Evolutionary conservation across 225 moss, liverwort and hornwort genomes (phyloP).

Genomic region (Bryum argenteum): DNA sequence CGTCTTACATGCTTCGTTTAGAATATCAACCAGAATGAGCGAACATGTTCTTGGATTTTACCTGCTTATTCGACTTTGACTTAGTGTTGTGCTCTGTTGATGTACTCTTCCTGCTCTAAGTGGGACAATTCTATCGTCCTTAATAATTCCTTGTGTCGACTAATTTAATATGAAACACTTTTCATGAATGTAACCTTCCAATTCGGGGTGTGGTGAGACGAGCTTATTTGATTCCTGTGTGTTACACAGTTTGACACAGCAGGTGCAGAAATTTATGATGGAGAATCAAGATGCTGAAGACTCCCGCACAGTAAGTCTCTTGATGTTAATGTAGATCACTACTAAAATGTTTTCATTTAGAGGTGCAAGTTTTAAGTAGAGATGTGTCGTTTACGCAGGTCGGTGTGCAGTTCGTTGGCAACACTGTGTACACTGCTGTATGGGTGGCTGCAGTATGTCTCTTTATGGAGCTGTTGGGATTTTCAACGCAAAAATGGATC

Average conservation of each 20-base stretch:
- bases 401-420: constrained; percentile 92
- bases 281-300: constrained; percentile 71
- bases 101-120: too few relatives aligned
- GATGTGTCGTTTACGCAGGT: constrained; percentile 48
- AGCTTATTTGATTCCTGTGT: constrained; percentile 34
- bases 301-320: constrained; percentile 65
- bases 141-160: too few relatives aligned
- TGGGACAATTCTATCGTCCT: too few relatives aligned
- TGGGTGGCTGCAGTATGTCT: constrained; percentile 99
- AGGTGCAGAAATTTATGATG: constrained; percentile 82
- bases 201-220: constrained; percentile 8
- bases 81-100: too few relatives aligned
- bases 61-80: too few relatives aligned
- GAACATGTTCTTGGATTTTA: too few relatives aligned
- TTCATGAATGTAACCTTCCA: background rate
- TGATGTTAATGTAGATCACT: constrained; percentile 10
- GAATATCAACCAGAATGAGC: too few relatives aligned
- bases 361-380: background rate
- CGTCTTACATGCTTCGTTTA: too few relatives aligned
- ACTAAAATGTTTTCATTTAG: background rate
- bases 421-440: constrained; percentile 91
- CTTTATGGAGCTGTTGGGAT: constrained; percentile 97
- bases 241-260: constrained; percentile 75
- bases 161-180: too few relatives aligned
- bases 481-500: constrained; percentile 96